Conservation (phyloP, 192 early-diverging fungal species). For the Coemansia biformis region DNA sequence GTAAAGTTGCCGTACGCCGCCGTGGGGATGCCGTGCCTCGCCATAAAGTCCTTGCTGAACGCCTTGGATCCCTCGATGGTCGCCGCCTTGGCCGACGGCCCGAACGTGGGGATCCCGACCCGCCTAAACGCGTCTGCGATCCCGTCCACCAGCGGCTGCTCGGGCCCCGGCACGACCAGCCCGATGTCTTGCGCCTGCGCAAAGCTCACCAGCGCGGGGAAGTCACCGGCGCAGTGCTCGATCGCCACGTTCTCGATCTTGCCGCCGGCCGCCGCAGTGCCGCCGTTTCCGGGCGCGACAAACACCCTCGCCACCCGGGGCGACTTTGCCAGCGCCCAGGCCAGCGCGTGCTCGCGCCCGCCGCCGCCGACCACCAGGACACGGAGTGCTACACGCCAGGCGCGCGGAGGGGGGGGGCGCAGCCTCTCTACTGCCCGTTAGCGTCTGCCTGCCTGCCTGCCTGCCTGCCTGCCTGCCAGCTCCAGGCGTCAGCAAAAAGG, state of each 20-base stretch:
- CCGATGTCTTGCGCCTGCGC: constrained; percentile 68
- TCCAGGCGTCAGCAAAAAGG: too few species aligned
- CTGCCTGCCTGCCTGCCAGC: too few species aligned
- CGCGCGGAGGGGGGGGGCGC: too few species aligned
- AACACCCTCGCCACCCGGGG: constrained; percentile 71
- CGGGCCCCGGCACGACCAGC: constrained; percentile 90
- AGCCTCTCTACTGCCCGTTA: background rate
- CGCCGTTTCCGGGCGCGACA: constrained; percentile 94
- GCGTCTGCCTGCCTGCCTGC: too few species aligned
- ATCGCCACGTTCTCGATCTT: constrained; percentile 83
- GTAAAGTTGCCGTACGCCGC: constrained; percentile 88
- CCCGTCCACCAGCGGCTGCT: constrained; percentile 95
- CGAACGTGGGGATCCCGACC: constrained; percentile 69
- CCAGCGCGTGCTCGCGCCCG: constrained; percentile 95
- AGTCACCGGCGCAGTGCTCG: constrained; percentile 57
- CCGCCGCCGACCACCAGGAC: constrained; percentile 90
- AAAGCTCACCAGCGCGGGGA: constrained; percentile 71
- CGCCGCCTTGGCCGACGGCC: constrained; percentile 84
- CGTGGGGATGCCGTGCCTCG: constrained; percentile 91
- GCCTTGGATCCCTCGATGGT: constrained; percentile 96
- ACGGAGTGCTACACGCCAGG: constrained; percentile 41
- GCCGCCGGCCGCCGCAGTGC: constrained; percentile 63
- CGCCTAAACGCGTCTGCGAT: constrained; percentile 78
- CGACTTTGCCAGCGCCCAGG: constrained; percentile 82
- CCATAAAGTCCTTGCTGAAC: constrained; percentile 99